These are phyloP conservation scores for Erysimum cheiranthoides DNA, from an alignment of 345 rosid genomes.

Conservation along the genomic window DNA sequence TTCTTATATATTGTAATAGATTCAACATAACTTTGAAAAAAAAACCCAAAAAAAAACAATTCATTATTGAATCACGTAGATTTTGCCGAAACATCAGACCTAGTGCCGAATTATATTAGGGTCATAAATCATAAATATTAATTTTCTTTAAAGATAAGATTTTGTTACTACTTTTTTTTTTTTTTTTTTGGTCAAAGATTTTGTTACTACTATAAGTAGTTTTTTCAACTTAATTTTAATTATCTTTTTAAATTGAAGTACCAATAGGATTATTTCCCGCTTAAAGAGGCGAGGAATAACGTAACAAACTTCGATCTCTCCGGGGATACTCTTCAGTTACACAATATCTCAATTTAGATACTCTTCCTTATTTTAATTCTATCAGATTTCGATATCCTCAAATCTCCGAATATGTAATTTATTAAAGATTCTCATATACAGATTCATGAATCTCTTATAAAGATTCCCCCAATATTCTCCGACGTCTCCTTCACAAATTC, in stretches of 20 bases:
- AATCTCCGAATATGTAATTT: conserved; percentile 9
- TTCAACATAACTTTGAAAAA: too few species aligned
- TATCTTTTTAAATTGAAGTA: background rate
- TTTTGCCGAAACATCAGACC: too few species aligned
- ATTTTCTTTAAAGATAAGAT: background rate
- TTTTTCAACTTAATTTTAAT: background rate
- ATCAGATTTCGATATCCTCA: background rate
- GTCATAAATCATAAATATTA: background rate
- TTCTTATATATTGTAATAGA: too few species aligned
- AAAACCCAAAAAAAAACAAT: background rate
- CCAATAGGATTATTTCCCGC: conserved; percentile 37
- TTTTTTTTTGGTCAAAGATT: background rate
- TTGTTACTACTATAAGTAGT: background rate
- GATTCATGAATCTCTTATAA: conserved; percentile 13
- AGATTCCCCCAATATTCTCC: conserved; percentile 9
- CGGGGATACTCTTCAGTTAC: conserved; percentile 13
- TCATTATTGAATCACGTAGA: background rate
- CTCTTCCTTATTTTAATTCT: background rate
- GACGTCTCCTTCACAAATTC: conserved; percentile 1
- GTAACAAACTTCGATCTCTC: conserved; percentile 26
- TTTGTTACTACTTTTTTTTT: background rate
- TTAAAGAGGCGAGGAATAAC: conserved; percentile 8
- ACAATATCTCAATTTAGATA: conserved; percentile 3
- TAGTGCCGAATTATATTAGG: too few species aligned
- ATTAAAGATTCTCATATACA: conserved; percentile 1